Conservation (phyloP, 108 stramenopile genomes). For the Cyclotella baltica region DNA sequence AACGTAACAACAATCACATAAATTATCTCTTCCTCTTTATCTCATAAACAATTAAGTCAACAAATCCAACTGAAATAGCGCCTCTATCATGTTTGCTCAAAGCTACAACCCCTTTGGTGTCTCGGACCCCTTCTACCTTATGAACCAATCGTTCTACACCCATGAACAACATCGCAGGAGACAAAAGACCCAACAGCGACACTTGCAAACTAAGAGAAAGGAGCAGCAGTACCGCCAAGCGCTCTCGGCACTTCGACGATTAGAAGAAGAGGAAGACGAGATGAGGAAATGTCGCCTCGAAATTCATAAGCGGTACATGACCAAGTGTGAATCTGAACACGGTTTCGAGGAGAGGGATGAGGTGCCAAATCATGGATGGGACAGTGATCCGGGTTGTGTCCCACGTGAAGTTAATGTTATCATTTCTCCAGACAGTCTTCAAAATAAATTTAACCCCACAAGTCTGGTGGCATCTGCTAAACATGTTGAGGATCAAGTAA, state of each 20-base stretch:
- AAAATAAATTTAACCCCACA: neutral
- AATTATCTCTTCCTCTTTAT: no score
- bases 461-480: neutral
- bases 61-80: no score
- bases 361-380: neutral
- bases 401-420: neutral
- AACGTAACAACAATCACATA: no score
- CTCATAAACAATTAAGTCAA: no score
- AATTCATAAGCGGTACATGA: neutral
- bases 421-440: neutral
- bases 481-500: neutral
- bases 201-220: neutral
- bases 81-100: constrained; percentile 7
- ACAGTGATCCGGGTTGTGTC: neutral
- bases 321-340: neutral
- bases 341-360: neutral
- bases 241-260: neutral
- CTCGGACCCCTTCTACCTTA: neutral
- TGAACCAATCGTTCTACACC: neutral
- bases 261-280: neutral
- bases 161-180: neutral
- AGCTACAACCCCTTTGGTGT: constrained; percentile 3
- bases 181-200: neutral
- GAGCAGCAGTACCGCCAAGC: neutral
- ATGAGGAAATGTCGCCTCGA: neutral